These are phyloP conservation scores for Picocystis sp. DNA, from an alignment of 163 green algal genomes.

Conservation along the genomic window DNA sequence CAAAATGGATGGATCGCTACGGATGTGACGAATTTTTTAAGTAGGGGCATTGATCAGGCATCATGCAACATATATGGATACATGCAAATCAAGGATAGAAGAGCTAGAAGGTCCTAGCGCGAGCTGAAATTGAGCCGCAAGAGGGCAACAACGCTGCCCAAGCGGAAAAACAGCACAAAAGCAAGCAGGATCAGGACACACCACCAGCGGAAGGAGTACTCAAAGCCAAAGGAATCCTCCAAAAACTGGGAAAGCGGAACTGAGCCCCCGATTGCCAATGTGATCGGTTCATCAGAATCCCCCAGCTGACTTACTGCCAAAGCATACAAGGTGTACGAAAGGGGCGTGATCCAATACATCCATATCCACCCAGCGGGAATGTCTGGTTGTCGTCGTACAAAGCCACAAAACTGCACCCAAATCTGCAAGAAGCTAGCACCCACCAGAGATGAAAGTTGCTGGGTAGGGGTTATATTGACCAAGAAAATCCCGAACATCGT, in stretches of 20 bases:
- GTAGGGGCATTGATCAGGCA: too few relatives aligned
- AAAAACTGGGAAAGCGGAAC: constrained; percentile 18
- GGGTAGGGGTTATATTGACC: constrained; percentile 44
- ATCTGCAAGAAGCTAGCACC: constrained; percentile 23
- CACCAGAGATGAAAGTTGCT: constrained; percentile 31
- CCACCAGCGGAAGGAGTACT: constrained; percentile 24
- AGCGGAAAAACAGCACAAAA: constrained; percentile 14
- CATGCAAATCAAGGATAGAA: too few relatives aligned
- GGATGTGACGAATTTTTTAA: too few relatives aligned
- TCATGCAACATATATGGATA: too few relatives aligned
- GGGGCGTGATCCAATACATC: constrained; percentile 31
- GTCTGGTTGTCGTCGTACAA: constrained; percentile 32
- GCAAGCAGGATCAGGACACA: constrained; percentile 24
- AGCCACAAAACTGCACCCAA: constrained; percentile 34
- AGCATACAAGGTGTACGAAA: constrained; percentile 45
- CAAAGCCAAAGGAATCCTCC: constrained; percentile 22
- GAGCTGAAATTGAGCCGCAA: constrained; percentile 27
- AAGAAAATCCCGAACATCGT: constrained; percentile 35
- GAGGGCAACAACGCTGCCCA: constrained; percentile 15
- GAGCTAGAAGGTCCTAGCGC: too few relatives aligned
- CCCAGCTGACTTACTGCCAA: constrained; percentile 40
- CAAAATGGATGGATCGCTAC: too few relatives aligned
- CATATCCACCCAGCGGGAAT: constrained; percentile 29
- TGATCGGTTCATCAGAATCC: constrained; percentile 17
- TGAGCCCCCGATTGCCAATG: neutral